Base-by-base conservation (phyloP, 2,329 filamentous ascomycete species). In the Pseudocercospora eumusae region DNA sequence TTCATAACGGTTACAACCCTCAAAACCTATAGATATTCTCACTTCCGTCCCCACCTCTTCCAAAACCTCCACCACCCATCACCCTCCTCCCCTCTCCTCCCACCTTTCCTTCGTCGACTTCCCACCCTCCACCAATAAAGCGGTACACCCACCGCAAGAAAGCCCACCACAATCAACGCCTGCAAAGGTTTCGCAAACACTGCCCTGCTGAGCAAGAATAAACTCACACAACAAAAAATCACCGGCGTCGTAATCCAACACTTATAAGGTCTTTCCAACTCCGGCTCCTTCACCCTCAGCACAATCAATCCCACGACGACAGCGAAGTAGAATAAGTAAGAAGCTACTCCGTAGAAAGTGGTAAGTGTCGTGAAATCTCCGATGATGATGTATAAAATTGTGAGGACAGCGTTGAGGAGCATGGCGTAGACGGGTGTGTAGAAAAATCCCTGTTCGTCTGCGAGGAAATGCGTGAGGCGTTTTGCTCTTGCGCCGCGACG, bases 171-270 rank as follows among this genome's bases (percentile, higher is more conserved):
- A 21, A 93, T 86, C 23, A 96, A 75, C 0, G 93, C 96, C 81
- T 99, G 93, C 56, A 96, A 70, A 4, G 95, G 95, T 77, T 96
- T 88, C 13, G 92, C 90, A 73, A 99, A 95, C 13, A 98, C 87
- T 3, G 93, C 92, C 56, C 95, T 83, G 72, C 88, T 93, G 45
- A 99, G 84, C 67, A 99, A 77, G 74, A 99, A 99, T 67, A 99
- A 77, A 74, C 91, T 96, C 42, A 99, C 95, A 73, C 95, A 99
- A 83, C 95, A 99, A 75, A 99, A 99, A 60, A 97, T 93, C 67
- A 99, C 93, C 10, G 95, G 95, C 2, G 95, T 99, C 0, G 89
- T 89, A 72, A 99, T 96, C 95, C 93, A 99, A 2, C 93, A 96
- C 75, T 87, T 88, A 78, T 99, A 99, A 0, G 95, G 93, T 25